A percentile compares a stretch with the other conserved stretches of the same genome.
Conservation (phyloP, 2,329 filamentous ascomycete species). For the Cercospora citrullina region DNA sequence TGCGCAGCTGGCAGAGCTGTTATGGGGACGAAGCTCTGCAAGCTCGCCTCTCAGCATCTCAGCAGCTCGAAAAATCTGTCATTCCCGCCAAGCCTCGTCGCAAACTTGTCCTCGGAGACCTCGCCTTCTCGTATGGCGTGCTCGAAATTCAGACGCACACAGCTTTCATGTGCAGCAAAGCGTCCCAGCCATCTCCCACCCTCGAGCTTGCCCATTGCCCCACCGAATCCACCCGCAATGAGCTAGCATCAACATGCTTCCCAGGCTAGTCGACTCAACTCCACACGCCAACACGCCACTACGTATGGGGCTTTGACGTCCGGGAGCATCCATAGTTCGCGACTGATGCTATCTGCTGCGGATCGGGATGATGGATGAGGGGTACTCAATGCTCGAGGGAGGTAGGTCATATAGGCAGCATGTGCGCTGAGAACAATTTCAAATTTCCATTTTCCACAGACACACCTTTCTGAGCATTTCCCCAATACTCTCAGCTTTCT, state of each 20-base stretch:
- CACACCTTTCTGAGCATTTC: background rate
- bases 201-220: conserved; percentile 2
- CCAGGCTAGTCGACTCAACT: background rate
- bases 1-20: background rate
- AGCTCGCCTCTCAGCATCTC: conserved; percentile 1
- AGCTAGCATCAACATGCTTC: conserved; percentile 1
- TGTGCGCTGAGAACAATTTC: background rate
- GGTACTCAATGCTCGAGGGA: conserved; percentile 1
- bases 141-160: background rate
- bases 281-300: conserved; percentile 6
- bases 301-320: conserved; percentile 1
- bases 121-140: background rate
- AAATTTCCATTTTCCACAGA: background rate
- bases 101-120: background rate
- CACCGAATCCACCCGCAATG: background rate
- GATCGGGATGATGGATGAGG: conserved; percentile 11
- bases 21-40: conserved; percentile 4
- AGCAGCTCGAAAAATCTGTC: background rate
- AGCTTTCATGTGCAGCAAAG: background rate
- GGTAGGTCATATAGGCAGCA: background rate
- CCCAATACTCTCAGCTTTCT: background rate
- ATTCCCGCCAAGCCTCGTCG: background rate
- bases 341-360: conserved; percentile 8
- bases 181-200: background rate
- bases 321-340: conserved; percentile 3